Percentiles rank a stretch among this genome's conserved stretches.
These are phyloP conservation scores for Candida peoriensis DNA, from an alignment of 805 yeast species.

Conservation along the genomic window DNA sequence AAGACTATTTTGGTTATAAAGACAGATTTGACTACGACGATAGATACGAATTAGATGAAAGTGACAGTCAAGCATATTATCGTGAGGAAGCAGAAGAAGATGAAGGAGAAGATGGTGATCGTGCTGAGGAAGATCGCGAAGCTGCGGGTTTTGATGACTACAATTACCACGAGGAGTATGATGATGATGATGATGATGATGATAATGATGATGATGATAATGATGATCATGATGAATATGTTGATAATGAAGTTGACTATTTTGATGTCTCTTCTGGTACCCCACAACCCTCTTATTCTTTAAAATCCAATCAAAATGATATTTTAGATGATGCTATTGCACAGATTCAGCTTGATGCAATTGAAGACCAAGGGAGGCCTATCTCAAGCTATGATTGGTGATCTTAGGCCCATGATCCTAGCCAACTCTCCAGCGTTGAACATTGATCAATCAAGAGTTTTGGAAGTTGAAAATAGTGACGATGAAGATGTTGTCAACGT, in stretches of 20 bases:
- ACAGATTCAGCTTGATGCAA: not conserved
- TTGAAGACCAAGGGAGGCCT: constrained; percentile 9
- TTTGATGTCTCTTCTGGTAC: not conserved
- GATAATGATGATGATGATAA: constrained; percentile 10
- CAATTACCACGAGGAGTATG: constrained; percentile 3
- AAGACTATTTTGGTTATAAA: constrained; percentile 12
- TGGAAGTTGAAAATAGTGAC: too few species aligned
- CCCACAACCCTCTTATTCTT: too few species aligned
- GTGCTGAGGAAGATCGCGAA: constrained; percentile 17
- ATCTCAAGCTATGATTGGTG: constrained; percentile 8
- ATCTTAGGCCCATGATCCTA: constrained; percentile 9
- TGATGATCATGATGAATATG: constrained; percentile 2
- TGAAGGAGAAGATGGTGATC: constrained; percentile 13
- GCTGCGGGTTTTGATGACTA: constrained; percentile 27
- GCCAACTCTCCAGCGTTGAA: constrained; percentile 9
- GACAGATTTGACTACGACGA: constrained; percentile 6
- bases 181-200: constrained; percentile 13
- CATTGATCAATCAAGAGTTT: not conserved
- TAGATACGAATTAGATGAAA: constrained; percentile 9
- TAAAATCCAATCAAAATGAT: too few species aligned
- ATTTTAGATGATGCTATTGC: not conserved
- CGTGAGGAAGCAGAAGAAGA: constrained; percentile 24
- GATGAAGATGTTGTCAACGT: too few species aligned
- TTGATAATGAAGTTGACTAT: not conserved
- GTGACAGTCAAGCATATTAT: constrained; percentile 19